A percentile compares a stretch with the other conserved stretches of the same genome.
Evolutionary conservation across 192 early-diverging fungal species (phyloP).

Genomic region (Umbelopsis vinacea): DNA sequence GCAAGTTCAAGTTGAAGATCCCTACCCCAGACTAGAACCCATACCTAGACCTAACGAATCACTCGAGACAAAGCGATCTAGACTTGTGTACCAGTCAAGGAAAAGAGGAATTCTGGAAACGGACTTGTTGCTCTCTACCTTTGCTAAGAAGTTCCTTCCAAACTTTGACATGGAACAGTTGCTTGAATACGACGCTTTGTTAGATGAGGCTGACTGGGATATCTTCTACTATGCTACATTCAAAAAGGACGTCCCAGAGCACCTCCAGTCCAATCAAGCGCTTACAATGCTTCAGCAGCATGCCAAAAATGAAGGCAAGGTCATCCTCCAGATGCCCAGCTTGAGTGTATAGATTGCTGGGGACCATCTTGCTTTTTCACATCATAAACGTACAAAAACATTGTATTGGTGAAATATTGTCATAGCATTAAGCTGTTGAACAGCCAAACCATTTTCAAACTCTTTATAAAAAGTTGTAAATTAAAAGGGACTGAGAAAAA

Average conservation of each 20-base stretch:
- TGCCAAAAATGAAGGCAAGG: conserved; percentile 74
- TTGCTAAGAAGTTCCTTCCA: conserved; percentile 69
- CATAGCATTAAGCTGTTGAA: no score
- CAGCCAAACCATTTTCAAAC: no score
- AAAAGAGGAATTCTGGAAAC: conserved; percentile 96
- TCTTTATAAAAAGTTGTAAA: no score
- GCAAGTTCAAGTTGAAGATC: conserved; percentile 23
- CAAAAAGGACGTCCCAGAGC: conserved; percentile 66
- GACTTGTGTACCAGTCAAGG: conserved; percentile 84
- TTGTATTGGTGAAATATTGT: no score
- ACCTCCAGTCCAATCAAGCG: conserved; percentile 51
- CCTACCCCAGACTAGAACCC: conserved; percentile 54
- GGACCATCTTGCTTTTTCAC: neutral
- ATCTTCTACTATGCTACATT: conserved; percentile 91
- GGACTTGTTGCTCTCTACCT: conserved; percentile 89
- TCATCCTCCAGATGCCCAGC: conserved; percentile 86
- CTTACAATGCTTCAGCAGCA: conserved; percentile 73
- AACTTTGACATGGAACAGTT: conserved; percentile 61
- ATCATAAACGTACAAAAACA: no score
- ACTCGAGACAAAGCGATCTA: conserved; percentile 72
- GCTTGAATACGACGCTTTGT: conserved; percentile 76
- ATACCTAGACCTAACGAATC: conserved; percentile 67
- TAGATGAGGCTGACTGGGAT: conserved; percentile 95
- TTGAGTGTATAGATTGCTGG: conserved; percentile 39
- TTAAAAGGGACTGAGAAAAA: no score